These are phyloP conservation scores for Rhizophora apiculata DNA, from an alignment of 345 rosid species.

Conservation along the genomic window DNA sequence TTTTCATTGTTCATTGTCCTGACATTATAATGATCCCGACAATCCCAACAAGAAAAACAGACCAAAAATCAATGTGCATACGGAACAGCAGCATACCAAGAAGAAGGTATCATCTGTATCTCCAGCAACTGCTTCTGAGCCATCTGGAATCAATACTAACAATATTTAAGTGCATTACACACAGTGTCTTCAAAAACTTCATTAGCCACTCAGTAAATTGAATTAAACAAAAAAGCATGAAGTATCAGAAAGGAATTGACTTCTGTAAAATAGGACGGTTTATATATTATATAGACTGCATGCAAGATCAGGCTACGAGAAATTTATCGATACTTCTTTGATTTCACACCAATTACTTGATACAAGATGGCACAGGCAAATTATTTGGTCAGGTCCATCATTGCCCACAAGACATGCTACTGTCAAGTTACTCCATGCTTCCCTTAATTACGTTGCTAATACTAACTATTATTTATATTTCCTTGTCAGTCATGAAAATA, in stretches of 20 bases:
- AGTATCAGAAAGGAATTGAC: background rate
- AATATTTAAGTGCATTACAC: constrained; percentile 16
- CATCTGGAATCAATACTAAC: constrained; percentile 37
- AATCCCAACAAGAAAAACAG: no score
- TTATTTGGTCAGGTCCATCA: no score
- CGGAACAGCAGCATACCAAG: constrained; percentile 34
- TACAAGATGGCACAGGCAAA: no score
- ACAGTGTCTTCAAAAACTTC: background rate
- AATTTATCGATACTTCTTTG: no score
- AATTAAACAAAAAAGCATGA: background rate
- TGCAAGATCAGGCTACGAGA: no score
- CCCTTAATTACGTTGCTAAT: background rate
- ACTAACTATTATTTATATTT: background rate
- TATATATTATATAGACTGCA: no score
- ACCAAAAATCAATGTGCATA: background rate
- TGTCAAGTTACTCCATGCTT: background rate
- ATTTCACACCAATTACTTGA: no score
- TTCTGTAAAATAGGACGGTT: no score
- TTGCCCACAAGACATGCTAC: no score
- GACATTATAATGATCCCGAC: no score
- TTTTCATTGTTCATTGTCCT: no score
- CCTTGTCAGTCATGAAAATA: background rate
- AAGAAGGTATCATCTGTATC: constrained; percentile 54
- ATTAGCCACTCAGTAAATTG: background rate
- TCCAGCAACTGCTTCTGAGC: constrained; percentile 26